A percentile compares a stretch with the other conserved stretches of the same genome.
Evolutionary conservation across 1,284 basidiomycete species (phyloP).

Genomic region (Earliella scabrosa): DNA sequence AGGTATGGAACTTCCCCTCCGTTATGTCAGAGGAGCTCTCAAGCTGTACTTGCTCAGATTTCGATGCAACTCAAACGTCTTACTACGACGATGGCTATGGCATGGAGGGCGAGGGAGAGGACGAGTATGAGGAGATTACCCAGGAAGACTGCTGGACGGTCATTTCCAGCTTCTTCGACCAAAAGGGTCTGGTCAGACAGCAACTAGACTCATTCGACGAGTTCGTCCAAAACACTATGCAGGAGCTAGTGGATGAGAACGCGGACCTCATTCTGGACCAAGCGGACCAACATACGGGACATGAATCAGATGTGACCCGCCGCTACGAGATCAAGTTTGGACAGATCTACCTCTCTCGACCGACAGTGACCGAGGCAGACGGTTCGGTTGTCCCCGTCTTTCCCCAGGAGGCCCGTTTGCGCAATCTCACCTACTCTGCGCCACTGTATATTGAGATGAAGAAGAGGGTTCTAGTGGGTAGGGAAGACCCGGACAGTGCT

Average conservation of each 20-base stretch:
- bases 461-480: constrained; percentile 82
- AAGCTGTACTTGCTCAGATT: no score
- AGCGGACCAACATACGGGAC: constrained; percentile 92
- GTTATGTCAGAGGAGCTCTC: no score
- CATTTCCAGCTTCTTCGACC: constrained; percentile 95
- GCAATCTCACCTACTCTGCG: constrained; percentile 96
- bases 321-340: constrained; percentile 98
- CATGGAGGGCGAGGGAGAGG: constrained; percentile 66
- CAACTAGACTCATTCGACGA: constrained; percentile 99
- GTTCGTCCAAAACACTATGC: constrained; percentile 99
- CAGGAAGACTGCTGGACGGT: constrained; percentile 97
- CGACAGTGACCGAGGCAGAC: constrained; percentile 95
- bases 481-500: constrained; percentile 81
- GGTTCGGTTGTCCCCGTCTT: constrained; percentile 93
- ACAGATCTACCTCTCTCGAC: constrained; percentile 95
- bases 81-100: constrained; percentile 65
- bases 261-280: constrained; percentile 95
- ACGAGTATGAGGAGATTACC: constrained; percentile 78
- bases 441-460: constrained; percentile 97
- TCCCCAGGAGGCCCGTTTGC: constrained; percentile 95
- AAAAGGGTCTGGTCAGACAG: constrained; percentile 97
- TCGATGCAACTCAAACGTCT: constrained; percentile 49
- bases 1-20: no score
- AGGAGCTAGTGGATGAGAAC: constrained; percentile 98
- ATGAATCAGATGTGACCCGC: constrained; percentile 77